Base-by-base conservation (phyloP, 768 basidiomycete genomes). In the Stropharia rugosoannulata region DNA sequence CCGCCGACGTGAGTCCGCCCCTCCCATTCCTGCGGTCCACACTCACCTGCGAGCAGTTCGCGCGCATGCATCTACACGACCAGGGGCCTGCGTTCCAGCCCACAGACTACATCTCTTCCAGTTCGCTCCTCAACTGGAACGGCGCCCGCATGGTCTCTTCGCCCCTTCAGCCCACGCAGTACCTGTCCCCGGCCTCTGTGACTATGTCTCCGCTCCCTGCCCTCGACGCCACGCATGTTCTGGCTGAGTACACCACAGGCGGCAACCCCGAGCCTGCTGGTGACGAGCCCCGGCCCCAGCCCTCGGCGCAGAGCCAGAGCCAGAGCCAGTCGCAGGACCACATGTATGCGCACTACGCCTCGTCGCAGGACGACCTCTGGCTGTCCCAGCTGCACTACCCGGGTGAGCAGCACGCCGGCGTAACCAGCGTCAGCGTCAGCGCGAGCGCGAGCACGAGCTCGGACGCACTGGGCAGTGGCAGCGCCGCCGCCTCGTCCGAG, bases 71-170 rank as follows among this genome's bases (percentile, higher is more conserved):
- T 16, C 12, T 41, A 35, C 29, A 59, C 49, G 35, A 15, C 6
- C 43, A 46, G 43, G 39, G 41, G 10, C 11, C 35, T 18, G 11
- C 32, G 35, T 59, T 59, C 39, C 45, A 48, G 11, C 39, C 59
- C 42, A 60, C 62, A 2, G 49, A 49, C 40, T 56, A 49, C 42
- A 43, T 64, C 51, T 58, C 64, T 22, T 45, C 57, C 67, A 75
- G 77, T 4, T 75, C 78, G n/a, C 64, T 79, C 38, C 54, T 68
- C 12, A 66, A 67, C 42, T 79, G 78, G 78, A 73, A 76, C 54
- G 70, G 67, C 22, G 65, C 73, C 15, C 48, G 59, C 3, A 48
- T 60, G 41, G 60, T 54, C 29, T 36, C 62, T 38, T 46, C 64
- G 1, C 50, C 61, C 15, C 63, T 63, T 5, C 65, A 63, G 49